Evolutionary conservation across 495 filamentous ascomycete genomes (phyloP).

Genomic region (Parmelia sp.): DNA sequence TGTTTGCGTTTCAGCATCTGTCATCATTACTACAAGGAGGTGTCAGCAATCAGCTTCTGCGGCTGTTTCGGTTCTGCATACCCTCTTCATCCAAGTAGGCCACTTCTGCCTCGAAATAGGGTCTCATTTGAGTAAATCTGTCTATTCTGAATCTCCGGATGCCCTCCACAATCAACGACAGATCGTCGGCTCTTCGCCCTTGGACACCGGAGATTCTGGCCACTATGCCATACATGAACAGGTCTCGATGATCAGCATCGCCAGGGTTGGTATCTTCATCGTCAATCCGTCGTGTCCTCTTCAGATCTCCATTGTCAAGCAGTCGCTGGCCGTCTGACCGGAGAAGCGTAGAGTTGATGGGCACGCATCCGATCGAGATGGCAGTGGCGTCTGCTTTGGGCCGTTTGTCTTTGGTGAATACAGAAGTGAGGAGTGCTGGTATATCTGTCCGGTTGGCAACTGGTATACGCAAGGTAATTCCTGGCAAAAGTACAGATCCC

Average conservation of each 20-base stretch:
- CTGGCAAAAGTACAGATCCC: conserved; percentile 71
- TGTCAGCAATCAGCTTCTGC: conserved; percentile 20
- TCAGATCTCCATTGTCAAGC: conserved; percentile 45
- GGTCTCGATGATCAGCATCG: conserved; percentile 57
- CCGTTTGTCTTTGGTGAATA: conserved; percentile 61
- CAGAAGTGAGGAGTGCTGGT: conserved; percentile 67
- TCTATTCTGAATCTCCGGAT: conserved; percentile 68
- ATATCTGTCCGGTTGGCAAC: conserved; percentile 76
- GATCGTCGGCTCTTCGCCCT: conserved; percentile 68
- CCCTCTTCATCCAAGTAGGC: conserved; percentile 55
- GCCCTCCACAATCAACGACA: conserved; percentile 80
- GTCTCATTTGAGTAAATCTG: conserved; percentile 66
- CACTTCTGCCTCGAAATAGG: conserved; percentile 79
- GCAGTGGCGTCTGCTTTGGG: conserved; percentile 56
- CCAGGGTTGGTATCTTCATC: conserved; percentile 47
- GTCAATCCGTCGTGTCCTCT: conserved; percentile 25
- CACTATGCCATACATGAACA: conserved; percentile 70
- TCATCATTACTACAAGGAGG: conserved; percentile 36
- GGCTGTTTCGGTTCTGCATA: conserved; percentile 28
- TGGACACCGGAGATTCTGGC: conserved; percentile 81
- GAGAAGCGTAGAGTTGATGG: conserved; percentile 63
- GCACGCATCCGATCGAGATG: conserved; percentile 75
- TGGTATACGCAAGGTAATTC: conserved; percentile 68
- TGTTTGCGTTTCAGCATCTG: conserved; percentile 54
- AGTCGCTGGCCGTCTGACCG: conserved; percentile 64